A percentile compares a stretch with the other conserved stretches of the same genome.
These are phyloP conservation scores for Fusarium sp. DNA, from an alignment of 2,329 filamentous ascomycete species.

Conservation along the genomic window DNA sequence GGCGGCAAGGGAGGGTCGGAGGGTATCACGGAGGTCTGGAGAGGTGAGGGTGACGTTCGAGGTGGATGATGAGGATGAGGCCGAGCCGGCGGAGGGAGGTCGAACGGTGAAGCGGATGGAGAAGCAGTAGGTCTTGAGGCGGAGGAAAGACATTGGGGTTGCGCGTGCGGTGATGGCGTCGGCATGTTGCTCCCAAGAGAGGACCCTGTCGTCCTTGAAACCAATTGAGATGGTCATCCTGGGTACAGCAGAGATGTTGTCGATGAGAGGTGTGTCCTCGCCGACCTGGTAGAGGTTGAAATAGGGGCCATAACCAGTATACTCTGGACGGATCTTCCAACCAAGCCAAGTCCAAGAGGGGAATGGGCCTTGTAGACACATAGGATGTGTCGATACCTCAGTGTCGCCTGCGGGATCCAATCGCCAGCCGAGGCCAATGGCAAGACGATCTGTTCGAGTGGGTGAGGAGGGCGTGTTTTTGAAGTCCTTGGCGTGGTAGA, in stretches of 20 bases:
- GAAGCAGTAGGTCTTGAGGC: constrained; percentile 52
- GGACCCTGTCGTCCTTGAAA: constrained; percentile 49
- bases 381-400: constrained; percentile 40
- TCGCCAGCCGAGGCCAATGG: constrained; percentile 52
- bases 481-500: constrained; percentile 51
- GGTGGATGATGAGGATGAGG: constrained; percentile 22
- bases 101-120: constrained; percentile 44
- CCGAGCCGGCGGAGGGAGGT: constrained; percentile 25
- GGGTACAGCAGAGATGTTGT: constrained; percentile 48
- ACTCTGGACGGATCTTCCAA: constrained; percentile 48
- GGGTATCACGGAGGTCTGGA: constrained; percentile 39
- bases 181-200: constrained; percentile 53
- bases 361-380: constrained; percentile 45
- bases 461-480: constrained; percentile 40
- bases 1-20: constrained; percentile 36
- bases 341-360: constrained; percentile 56
- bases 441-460: constrained; percentile 51
- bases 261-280: constrained; percentile 44
- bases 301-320: constrained; percentile 40
- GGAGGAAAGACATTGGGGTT: constrained; percentile 48
- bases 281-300: constrained; percentile 50
- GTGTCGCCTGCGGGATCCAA: constrained; percentile 41
- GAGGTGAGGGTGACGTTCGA: constrained; percentile 34
- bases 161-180: constrained; percentile 46
- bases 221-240: constrained; percentile 51